Evolutionary conservation across 768 basidiomycete genomes (phyloP).

Genomic region (Pisolithus albus): DNA sequence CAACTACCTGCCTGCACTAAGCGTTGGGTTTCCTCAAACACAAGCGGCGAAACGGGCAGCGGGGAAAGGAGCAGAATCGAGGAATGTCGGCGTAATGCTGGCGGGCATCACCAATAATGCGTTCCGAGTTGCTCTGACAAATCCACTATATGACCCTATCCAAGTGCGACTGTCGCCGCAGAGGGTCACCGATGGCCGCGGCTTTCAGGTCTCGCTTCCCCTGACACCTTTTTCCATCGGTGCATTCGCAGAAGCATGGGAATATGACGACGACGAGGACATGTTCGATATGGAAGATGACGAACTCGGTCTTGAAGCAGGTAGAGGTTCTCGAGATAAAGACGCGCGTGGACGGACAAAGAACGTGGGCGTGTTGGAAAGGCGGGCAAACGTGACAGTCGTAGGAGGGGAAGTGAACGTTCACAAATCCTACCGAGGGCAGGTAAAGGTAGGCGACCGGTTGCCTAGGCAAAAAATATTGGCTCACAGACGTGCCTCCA

Average conservation of each 20-base stretch:
- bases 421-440: slow-evolving; percentile 69
- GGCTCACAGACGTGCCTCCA: neutral
- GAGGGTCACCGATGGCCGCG: slow-evolving; percentile 38
- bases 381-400: slow-evolving; percentile 81
- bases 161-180: slow-evolving; percentile 83
- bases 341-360: slow-evolving; percentile 43
- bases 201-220: slow-evolving; percentile 75
- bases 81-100: slow-evolving; percentile 40
- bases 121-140: slow-evolving; percentile 87
- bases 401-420: slow-evolving; percentile 87
- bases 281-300: slow-evolving; percentile 58
- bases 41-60: slow-evolving; percentile 32
- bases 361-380: slow-evolving; percentile 78
- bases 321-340: slow-evolving; percentile 38
- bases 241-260: slow-evolving; percentile 95
- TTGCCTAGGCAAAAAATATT: neutral
- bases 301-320: slow-evolving; percentile 29
- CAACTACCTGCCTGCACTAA: slow-evolving; percentile 87
- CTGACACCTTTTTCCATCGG: slow-evolving; percentile 73
- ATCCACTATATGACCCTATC: slow-evolving; percentile 94
- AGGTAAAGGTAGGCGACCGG: slow-evolving; percentile 58
- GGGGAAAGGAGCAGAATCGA: slow-evolving; percentile 37
- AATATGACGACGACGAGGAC: slow-evolving; percentile 89
- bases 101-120: slow-evolving; percentile 71
- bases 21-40: slow-evolving; percentile 58